Conservation (phyloP, 2,329 filamentous ascomycete genomes). For the Botrytis pseudocinerea region DNA sequence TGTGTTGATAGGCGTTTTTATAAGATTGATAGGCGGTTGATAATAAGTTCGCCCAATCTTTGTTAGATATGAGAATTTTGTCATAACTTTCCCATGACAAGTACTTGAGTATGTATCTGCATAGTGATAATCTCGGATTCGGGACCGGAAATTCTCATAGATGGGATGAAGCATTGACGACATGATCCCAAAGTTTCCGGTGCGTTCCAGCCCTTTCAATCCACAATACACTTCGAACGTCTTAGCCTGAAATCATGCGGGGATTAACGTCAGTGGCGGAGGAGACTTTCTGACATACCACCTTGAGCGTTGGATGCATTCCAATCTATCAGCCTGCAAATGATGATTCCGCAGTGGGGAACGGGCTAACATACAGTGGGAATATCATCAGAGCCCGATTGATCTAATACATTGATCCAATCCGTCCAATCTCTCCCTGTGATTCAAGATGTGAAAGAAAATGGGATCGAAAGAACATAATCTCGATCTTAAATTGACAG, state of each 20-base stretch:
- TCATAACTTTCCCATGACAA: neutral
- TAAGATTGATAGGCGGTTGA: neutral
- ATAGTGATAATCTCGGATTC: neutral
- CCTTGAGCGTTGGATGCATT: neutral
- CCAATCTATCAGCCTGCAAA: neutral
- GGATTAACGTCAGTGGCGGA: neutral
- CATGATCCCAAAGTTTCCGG: neutral
- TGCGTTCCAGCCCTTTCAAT: neutral
- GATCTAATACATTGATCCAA: neutral
- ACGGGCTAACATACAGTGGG: neutral
- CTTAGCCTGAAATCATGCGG: neutral
- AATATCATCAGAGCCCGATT: neutral
- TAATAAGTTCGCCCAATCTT: neutral
- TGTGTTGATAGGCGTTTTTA: neutral
- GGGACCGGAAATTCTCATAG: neutral
- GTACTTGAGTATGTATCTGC: neutral
- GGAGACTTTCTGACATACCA: neutral
- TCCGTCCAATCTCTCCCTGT: neutral
- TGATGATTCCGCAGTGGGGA: neutral
- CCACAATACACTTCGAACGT: neutral
- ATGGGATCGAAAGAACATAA: neutral
- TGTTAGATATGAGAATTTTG: neutral
- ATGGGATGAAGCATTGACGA: constrained; percentile 2
- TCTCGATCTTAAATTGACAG: neutral
- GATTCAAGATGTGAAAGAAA: neutral